These are phyloP conservation scores for Leishmania major DNA, from an alignment of 208 protist species.

Conservation along the genomic window DNA sequence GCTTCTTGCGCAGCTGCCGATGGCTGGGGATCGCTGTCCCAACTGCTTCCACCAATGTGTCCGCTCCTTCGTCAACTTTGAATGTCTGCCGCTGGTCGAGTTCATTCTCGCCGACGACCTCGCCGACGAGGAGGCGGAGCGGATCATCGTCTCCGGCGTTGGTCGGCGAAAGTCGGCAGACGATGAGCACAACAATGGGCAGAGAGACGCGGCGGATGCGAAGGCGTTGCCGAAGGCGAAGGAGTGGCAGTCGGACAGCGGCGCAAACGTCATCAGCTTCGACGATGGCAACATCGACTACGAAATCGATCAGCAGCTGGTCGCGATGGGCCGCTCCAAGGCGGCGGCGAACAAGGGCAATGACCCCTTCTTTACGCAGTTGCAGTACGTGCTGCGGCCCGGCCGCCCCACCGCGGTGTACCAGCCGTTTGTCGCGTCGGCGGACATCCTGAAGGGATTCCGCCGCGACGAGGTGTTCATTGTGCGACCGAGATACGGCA, in stretches of 20 bases:
- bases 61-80: slow-evolving; percentile 91
- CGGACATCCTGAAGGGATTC: slow-evolving; percentile 80
- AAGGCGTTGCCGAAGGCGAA: slow-evolving; percentile 14
- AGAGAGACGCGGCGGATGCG: background rate
- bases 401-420: slow-evolving; percentile 73
- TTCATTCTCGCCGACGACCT: slow-evolving; percentile 89
- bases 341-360: slow-evolving; percentile 63
- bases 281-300: slow-evolving; percentile 90
- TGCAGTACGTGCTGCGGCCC: slow-evolving; percentile 81
- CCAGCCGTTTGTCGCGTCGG: slow-evolving; percentile 82
- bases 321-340: slow-evolving; percentile 72
- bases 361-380: slow-evolving; percentile 92
- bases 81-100: slow-evolving; percentile 94
- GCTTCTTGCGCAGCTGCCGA: slow-evolving; percentile 84
- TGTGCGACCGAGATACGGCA: slow-evolving; percentile 70
- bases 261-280: slow-evolving; percentile 90
- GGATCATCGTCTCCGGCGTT: slow-evolving; percentile 71
- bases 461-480: slow-evolving; percentile 90
- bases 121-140: slow-evolving; percentile 87
- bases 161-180: slow-evolving; percentile 41
- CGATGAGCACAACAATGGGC: slow-evolving; percentile 17
- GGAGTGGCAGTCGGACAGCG: slow-evolving; percentile 65
- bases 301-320: slow-evolving; percentile 82
- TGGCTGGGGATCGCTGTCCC: slow-evolving; percentile 84
- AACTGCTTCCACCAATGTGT: slow-evolving; percentile 94